Evolutionary conservation across 2,329 filamentous ascomycete species (phyloP).

Genomic region (Colletotrichum kahawae): DNA sequence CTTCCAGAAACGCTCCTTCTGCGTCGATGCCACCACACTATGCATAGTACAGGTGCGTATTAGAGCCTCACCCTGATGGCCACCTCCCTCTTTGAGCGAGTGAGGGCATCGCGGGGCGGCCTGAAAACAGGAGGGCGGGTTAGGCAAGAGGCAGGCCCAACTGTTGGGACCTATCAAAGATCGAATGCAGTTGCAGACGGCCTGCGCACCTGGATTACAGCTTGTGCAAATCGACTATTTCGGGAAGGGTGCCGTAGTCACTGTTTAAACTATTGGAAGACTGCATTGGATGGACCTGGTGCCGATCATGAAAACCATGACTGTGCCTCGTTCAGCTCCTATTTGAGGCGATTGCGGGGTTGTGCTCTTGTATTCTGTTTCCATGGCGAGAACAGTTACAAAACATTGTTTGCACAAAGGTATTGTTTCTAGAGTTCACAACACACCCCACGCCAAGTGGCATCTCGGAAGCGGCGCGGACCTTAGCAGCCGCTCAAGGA

Average conservation of each 20-base stretch:
- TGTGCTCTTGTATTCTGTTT: too few relatives aligned
- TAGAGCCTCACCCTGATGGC: not conserved
- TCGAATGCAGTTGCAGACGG: not conserved
- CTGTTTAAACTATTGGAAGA: not conserved
- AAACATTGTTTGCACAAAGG: not conserved
- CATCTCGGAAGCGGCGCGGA: not conserved
- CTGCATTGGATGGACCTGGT: not conserved
- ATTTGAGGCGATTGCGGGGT: too few relatives aligned
- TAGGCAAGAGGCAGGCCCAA: not conserved
- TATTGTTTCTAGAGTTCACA: not conserved
- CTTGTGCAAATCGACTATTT: not conserved
- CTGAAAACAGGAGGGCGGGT: not conserved
- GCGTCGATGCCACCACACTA: not conserved
- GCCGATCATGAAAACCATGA: not conserved
- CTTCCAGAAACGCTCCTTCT: not conserved
- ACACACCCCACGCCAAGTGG: not conserved
- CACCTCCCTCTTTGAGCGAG: conserved; percentile 8
- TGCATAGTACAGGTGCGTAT: not conserved
- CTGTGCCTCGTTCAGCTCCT: not conserved
- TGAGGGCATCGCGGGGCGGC: not conserved
- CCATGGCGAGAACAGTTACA: not conserved
- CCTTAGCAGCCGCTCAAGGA: not conserved
- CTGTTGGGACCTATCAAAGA: not conserved
- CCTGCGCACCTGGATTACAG: too few relatives aligned
- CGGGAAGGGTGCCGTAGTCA: not conserved